These are phyloP conservation scores for Scutellaria minor DNA, from an alignment of 257 asterid species.

Conservation along the genomic window DNA sequence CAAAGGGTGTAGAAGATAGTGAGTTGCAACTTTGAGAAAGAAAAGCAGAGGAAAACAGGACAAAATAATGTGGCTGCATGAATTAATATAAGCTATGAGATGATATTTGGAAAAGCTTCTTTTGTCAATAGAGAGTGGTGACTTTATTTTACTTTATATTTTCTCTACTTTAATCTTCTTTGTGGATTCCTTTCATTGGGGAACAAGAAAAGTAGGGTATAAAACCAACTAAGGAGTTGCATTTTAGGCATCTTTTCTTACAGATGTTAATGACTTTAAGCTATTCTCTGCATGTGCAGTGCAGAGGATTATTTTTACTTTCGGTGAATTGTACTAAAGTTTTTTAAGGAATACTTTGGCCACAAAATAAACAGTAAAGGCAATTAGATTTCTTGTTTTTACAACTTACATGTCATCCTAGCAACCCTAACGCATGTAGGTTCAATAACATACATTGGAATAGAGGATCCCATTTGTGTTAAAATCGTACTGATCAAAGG, in stretches of 20 bases:
- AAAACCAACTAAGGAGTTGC: conserved; percentile 53
- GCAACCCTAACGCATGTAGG: too few species aligned
- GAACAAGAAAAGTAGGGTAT: conserved; percentile 60
- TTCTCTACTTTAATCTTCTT: conserved; percentile 35
- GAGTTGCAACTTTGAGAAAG: neutral
- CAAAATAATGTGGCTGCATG: conserved; percentile 3
- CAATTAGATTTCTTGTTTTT: too few species aligned
- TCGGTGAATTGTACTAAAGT: conserved; percentile 2
- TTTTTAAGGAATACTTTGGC: neutral
- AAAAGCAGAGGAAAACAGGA: conserved; percentile 3
- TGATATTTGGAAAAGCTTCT: conserved; percentile 45
- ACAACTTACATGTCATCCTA: too few species aligned
- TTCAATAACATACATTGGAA: too few species aligned
- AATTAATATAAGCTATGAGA: conserved; percentile 16
- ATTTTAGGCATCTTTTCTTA: conserved; percentile 42
- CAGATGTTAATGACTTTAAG: conserved; percentile 32
- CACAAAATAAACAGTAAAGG: too few species aligned
- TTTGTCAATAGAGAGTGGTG: conserved; percentile 57
- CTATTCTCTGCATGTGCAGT: conserved; percentile 40
- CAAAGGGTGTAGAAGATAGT: conserved; percentile 1
- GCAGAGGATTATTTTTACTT: conserved; percentile 38
- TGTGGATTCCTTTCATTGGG: conserved; percentile 53
- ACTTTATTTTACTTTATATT: conserved; percentile 51
- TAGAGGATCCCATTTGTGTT: too few species aligned
- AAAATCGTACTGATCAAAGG: too few species aligned